phyloP scores from a whole-genome alignment of 2,329 filamentous ascomycete genomes.

The Colletotrichum sp. region DNA sequence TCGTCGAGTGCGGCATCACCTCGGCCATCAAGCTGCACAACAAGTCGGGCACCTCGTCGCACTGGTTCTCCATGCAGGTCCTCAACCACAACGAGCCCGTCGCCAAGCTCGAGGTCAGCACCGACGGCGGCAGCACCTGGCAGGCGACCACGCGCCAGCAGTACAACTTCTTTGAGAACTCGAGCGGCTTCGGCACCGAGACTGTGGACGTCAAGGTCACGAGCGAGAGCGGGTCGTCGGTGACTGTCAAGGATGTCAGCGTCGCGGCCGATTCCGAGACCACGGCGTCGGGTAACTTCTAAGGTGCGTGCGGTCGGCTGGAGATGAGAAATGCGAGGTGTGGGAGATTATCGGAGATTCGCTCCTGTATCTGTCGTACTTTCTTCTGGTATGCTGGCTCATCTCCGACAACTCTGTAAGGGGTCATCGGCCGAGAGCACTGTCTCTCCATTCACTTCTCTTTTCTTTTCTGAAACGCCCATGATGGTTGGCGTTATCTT shows the following conservation, averaged over 20 bases:
- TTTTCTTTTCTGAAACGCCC: neutral
- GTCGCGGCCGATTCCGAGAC: slow-evolving; percentile 37
- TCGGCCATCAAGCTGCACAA: slow-evolving; percentile 46
- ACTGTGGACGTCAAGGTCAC: slow-evolving; percentile 63
- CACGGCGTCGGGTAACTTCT: slow-evolving; percentile 38
- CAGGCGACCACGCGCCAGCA: slow-evolving; percentile 54
- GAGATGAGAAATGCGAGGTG: neutral
- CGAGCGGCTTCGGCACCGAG: slow-evolving; percentile 58
- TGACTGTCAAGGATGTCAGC: slow-evolving; percentile 57
- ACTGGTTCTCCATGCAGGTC: slow-evolving; percentile 59
- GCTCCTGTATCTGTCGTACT: neutral
- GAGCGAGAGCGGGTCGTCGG: slow-evolving; percentile 51
- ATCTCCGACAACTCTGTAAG: neutral
- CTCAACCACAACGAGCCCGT: slow-evolving; percentile 66
- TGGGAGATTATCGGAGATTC: neutral
- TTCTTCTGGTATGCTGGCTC: neutral
- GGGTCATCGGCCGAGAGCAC: neutral
- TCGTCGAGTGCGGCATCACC: slow-evolving; percentile 46
- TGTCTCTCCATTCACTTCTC: neutral
- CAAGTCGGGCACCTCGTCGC: slow-evolving; percentile 47
- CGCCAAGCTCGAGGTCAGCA: slow-evolving; percentile 63
- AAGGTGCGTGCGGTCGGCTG: neutral
- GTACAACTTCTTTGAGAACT: slow-evolving; percentile 69
- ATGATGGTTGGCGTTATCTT: neutral
- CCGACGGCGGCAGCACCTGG: slow-evolving; percentile 65